Conservation (phyloP, 257 asterid species). For the Agastache rugosa region DNA sequence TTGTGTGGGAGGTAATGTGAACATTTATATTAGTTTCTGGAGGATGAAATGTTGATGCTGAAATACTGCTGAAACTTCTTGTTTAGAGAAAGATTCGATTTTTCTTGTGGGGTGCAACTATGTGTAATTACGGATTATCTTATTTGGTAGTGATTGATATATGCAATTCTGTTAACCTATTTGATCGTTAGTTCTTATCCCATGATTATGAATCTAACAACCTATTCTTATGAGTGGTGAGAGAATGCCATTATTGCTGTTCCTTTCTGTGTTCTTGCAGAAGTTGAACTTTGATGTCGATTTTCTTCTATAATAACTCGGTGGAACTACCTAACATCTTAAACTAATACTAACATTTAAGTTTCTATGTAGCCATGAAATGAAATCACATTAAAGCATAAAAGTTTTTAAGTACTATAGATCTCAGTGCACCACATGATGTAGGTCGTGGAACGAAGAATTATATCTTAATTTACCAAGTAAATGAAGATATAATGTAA, state of each 20-base stretch:
- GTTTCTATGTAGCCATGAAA: not conserved
- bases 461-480: not conserved
- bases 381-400: not conserved
- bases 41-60: not conserved
- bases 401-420: not conserved
- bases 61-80: not conserved
- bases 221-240: not conserved
- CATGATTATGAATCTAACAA: not conserved
- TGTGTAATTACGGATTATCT: too few relatives aligned
- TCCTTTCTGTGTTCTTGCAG: not conserved
- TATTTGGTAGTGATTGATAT: not conserved
- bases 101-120: not conserved
- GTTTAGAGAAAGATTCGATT: not conserved
- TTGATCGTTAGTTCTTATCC: not conserved
- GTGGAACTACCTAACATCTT: not conserved
- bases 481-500: not conserved
- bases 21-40: slow-evolving; percentile 5
- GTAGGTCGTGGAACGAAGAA: not conserved
- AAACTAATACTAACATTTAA: not conserved
- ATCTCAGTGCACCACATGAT: not conserved
- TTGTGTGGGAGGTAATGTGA: too few relatives aligned
- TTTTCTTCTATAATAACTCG: not conserved
- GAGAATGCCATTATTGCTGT: not conserved
- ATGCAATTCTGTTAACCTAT: not conserved
- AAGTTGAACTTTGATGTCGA: not conserved